Evolutionary conservation across 2,329 filamentous ascomycete species (phyloP).

Genomic region (Geosmithia putterillii): DNA sequence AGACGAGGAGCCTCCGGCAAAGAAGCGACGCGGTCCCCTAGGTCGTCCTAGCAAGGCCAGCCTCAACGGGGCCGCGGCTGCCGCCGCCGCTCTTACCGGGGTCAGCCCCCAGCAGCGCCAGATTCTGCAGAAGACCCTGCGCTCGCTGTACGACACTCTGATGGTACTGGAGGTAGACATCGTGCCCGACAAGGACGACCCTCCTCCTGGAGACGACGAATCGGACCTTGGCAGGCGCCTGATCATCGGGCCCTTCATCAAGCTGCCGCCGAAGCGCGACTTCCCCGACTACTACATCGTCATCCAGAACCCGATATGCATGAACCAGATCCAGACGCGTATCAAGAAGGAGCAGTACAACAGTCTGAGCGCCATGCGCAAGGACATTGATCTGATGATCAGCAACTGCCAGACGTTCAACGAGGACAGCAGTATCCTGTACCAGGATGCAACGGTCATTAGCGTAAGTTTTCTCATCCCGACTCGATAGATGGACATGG

Average conservation of each 20-base stretch:
- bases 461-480: constrained; percentile 48
- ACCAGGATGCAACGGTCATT: constrained; percentile 84
- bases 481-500: neutral
- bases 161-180: constrained; percentile 74
- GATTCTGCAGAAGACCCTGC: constrained; percentile 68
- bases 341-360: constrained; percentile 95
- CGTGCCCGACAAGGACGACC: constrained; percentile 40
- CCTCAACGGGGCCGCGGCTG: constrained; percentile 13
- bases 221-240: constrained; percentile 54
- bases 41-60: constrained; percentile 51
- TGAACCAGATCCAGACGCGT: constrained; percentile 88
- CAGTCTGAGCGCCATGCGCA: constrained; percentile 65
- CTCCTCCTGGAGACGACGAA: too few relatives aligned
- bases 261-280: constrained; percentile 75
- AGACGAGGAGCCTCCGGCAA: constrained; percentile 64
- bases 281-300: constrained; percentile 94
- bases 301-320: constrained; percentile 85
- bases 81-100: constrained; percentile 21
- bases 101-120: constrained; percentile 59
- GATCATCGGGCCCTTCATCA: constrained; percentile 89
- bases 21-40: constrained; percentile 65
- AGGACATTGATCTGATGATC: constrained; percentile 75
- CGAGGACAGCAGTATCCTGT: constrained; percentile 86
- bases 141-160: constrained; percentile 63
- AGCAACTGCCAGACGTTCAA: constrained; percentile 93